Evolutionary conservation across 2,329 filamentous ascomycete species (phyloP).

Genomic region (Beauveria rudraprayagi): DNA sequence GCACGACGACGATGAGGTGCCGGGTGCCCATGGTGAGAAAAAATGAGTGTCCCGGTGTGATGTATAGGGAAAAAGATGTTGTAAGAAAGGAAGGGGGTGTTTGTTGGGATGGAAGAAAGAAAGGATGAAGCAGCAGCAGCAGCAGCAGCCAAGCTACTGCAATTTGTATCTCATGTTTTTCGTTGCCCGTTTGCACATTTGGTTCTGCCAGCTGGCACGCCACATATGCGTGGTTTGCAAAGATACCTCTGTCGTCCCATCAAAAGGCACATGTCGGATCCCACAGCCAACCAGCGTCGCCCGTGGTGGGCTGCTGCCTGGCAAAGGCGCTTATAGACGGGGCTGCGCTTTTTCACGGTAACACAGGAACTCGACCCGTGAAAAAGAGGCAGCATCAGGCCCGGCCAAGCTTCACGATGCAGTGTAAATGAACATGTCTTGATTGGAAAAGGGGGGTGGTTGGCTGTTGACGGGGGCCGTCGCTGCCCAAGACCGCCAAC

Average conservation of each 20-base stretch:
- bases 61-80: background rate
- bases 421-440: background rate
- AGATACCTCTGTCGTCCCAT: background rate
- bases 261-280: background rate
- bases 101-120: background rate
- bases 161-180: background rate
- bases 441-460: background rate
- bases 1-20: conserved; percentile 9
- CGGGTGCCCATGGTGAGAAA: conserved; percentile 5
- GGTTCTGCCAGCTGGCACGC: background rate
- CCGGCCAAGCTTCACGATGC: background rate
- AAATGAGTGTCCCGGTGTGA: background rate
- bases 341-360: background rate
- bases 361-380: background rate
- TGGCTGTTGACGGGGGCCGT: background rate
- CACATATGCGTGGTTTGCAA: background rate
- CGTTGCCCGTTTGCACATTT: background rate
- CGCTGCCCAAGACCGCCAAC: background rate
- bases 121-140: too few species aligned
- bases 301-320: conserved; percentile 1
- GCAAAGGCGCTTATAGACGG: background rate
- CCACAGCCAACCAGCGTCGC: background rate
- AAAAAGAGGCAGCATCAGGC: background rate
- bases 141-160: too few species aligned
- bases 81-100: background rate